A percentile compares a stretch with the other conserved stretches of the same genome.
Evolutionary conservation across 345 rosid genomes (phyloP).

Genomic region (Ricinus communis): DNA sequence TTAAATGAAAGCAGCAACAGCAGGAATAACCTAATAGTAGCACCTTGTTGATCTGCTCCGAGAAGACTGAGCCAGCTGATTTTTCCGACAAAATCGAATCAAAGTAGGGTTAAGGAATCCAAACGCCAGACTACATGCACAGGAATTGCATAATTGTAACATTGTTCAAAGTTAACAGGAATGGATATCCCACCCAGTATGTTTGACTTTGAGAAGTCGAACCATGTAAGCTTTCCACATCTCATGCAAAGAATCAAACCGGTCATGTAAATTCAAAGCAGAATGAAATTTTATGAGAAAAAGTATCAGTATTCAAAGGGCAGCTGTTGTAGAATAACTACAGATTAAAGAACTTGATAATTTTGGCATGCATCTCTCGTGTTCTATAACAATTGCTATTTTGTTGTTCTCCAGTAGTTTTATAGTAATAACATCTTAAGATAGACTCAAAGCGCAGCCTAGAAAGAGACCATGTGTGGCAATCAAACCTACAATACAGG

Average conservation of each 20-base stretch:
- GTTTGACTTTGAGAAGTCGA: slow-evolving; percentile 56
- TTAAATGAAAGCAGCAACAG: not conserved
- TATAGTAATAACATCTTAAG: not conserved
- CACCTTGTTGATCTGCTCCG: slow-evolving; percentile 35
- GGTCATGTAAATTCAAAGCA: slow-evolving; percentile 31
- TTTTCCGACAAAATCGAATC: slow-evolving; percentile 19
- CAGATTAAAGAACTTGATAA: not conserved
- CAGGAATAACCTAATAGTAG: slow-evolving; percentile 20
- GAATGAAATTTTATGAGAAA: not conserved
- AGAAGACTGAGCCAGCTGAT: slow-evolving; percentile 29
- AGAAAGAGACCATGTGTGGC: not conserved
- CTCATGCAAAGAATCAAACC: slow-evolving; percentile 70
- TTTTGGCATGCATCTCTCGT: not conserved
- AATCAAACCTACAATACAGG: not conserved
- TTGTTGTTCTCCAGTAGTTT: not conserved
- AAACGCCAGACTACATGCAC: not conserved
- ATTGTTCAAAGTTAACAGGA: not conserved
- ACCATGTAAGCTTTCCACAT: slow-evolving; percentile 63
- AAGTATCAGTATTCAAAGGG: not conserved
- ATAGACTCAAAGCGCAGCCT: not conserved
- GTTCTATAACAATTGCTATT: not conserved
- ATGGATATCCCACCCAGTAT: slow-evolving; percentile 44
- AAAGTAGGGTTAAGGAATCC: not conserved
- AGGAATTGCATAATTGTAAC: not conserved
- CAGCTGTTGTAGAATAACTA: not conserved